Percentiles rank a stretch among this genome's conserved stretches.
phyloP scores from a whole-genome alignment of 2,329 filamentous ascomycete species.

The Hymenoscyphus repandus region DNA sequence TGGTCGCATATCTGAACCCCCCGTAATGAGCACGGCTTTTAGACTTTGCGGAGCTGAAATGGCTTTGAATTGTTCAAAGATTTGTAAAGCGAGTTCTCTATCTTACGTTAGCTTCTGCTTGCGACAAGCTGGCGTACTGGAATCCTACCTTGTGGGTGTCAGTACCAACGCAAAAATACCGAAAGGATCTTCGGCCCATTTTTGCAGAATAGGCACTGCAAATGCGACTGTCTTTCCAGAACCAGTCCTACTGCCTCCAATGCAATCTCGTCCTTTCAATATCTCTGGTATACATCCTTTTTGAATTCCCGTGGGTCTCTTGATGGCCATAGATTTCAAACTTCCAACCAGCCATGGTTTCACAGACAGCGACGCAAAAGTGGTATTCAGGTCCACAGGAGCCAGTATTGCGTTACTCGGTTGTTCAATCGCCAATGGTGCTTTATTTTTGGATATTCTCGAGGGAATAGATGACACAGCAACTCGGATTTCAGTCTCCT shows the following conservation, averaged over 20 bases:
- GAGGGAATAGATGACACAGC: slow-evolving; percentile 25
- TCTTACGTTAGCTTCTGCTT: slow-evolving; percentile 12
- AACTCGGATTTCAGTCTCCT: slow-evolving; percentile 15
- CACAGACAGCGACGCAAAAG: slow-evolving; percentile 68
- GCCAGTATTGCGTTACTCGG: slow-evolving; percentile 37
- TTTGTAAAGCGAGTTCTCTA: slow-evolving; percentile 88
- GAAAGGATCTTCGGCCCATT: slow-evolving; percentile 86
- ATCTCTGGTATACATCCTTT: slow-evolving; percentile 91
- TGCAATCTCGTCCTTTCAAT: slow-evolving; percentile 84
- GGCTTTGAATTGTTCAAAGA: slow-evolving; percentile 92
- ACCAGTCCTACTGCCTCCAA: slow-evolving; percentile 89
- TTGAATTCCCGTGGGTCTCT: slow-evolving; percentile 85
- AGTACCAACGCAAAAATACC: slow-evolving; percentile 87
- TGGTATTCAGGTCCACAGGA: slow-evolving; percentile 51
- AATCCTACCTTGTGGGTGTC: slow-evolving; percentile 69
- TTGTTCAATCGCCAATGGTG: neutral
- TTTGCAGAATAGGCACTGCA: slow-evolving; percentile 87
- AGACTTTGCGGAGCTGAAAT: slow-evolving; percentile 84
- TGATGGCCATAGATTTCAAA: slow-evolving; percentile 73
- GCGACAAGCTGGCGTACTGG: neutral
- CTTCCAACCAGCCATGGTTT: slow-evolving; percentile 85
- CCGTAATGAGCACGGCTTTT: slow-evolving; percentile 84
- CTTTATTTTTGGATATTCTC: slow-evolving; percentile 18
- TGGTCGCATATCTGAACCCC: slow-evolving; percentile 84
- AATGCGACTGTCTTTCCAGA: slow-evolving; percentile 98